Conservation (phyloP, 139 green algal genomes). For the Microglena sp. region DNA sequence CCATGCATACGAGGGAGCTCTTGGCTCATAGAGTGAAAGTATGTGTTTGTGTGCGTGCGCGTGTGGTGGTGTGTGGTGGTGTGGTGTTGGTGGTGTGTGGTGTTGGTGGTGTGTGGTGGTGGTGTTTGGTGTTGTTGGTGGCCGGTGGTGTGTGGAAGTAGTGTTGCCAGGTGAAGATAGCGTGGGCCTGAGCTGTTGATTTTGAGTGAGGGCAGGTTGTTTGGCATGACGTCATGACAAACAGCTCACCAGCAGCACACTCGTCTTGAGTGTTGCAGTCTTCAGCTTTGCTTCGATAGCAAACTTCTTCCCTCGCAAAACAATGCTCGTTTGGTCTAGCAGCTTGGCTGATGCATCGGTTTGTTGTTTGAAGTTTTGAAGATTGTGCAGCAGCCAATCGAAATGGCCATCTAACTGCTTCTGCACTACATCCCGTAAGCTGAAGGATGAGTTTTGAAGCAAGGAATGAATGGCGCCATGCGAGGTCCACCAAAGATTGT, state of each 20-base stretch:
- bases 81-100: too few species aligned
- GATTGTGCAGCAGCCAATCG: conserved; percentile 23
- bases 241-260: conserved; percentile 26
- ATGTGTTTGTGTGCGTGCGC: too few species aligned
- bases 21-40: too few species aligned
- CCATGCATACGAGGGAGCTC: too few species aligned
- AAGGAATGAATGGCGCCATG: conserved; percentile 10
- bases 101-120: too few species aligned
- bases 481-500: conserved; percentile 14
- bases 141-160: too few species aligned
- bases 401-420: conserved; percentile 23
- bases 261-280: conserved; percentile 12
- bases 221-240: too few species aligned
- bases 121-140: too few species aligned
- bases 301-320: conserved; percentile 20
- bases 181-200: too few species aligned
- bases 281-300: conserved; percentile 13
- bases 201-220: too few species aligned
- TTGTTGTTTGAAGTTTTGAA: background rate
- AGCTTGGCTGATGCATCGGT: conserved; percentile 21
- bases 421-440: background rate
- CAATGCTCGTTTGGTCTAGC: conserved; percentile 5
- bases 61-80: too few species aligned
- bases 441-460: conserved; percentile 4
- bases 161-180: too few species aligned